phyloP scores from a whole-genome alignment of 192 early-diverging fungal genomes.

The Jimgerdemannia flammicorona region DNA sequence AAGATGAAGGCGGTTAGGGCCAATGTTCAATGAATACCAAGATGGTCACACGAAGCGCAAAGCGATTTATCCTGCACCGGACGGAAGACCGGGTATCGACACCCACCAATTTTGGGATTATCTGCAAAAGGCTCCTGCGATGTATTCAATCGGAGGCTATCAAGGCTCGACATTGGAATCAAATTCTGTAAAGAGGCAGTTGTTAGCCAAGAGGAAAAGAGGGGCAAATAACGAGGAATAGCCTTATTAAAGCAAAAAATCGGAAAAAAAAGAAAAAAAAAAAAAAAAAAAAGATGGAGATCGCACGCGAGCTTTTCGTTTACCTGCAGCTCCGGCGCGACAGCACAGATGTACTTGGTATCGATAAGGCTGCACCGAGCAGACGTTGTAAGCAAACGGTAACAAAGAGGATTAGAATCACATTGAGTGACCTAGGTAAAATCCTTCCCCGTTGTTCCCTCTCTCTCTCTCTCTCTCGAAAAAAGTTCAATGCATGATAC shows the following conservation, averaged over 20 bases:
- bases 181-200: neutral
- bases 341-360: constrained; percentile 65
- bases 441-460: neutral
- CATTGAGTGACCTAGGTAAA: neutral
- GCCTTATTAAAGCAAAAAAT: too few species aligned
- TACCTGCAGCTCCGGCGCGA: constrained; percentile 33
- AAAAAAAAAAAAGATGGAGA: too few species aligned
- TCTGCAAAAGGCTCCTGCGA: constrained; percentile 8
- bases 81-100: constrained; percentile 2
- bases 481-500: constrained; percentile 1
- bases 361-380: constrained; percentile 60
- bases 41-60: neutral
- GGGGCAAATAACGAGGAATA: too few species aligned
- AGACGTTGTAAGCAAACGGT: neutral
- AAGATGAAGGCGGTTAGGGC: too few species aligned
- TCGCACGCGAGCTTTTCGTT: neutral
- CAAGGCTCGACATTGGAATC: constrained; percentile 10
- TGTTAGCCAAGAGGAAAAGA: too few species aligned
- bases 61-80: neutral
- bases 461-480: neutral
- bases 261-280: too few species aligned
- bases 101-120: constrained; percentile 39
- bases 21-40: neutral
- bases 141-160: constrained; percentile 27
- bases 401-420: neutral